phyloP scores from a whole-genome alignment of 257 asterid genomes.

The Solanum bulbocastanum region DNA sequence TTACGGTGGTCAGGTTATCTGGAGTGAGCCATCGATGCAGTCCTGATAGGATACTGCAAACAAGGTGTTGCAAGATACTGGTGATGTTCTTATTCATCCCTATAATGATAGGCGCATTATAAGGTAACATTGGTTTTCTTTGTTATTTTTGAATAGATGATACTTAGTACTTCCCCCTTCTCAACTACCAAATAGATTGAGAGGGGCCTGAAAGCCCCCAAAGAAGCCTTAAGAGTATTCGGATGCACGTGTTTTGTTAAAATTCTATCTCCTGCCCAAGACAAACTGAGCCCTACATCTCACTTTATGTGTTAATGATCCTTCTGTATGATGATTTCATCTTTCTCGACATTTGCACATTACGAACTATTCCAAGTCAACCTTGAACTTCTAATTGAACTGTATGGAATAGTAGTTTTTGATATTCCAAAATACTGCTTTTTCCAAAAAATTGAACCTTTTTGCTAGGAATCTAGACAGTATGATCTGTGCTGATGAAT shows the following conservation, averaged over 20 bases:
- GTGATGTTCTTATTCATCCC: constrained; percentile 83
- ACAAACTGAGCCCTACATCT: neutral
- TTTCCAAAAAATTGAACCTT: neutral
- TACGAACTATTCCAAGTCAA: neutral
- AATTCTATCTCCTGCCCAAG: neutral
- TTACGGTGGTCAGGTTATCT: constrained; percentile 66
- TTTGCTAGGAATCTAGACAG: neutral
- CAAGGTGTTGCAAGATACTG: constrained; percentile 63
- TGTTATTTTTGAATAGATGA: neutral
- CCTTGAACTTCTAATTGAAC: neutral
- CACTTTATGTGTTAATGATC: neutral
- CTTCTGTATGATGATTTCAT: neutral
- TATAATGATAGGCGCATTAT: constrained; percentile 71
- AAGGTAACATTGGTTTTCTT: constrained; percentile 32
- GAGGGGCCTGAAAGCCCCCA: neutral
- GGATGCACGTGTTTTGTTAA: neutral
- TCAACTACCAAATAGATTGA: neutral
- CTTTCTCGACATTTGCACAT: neutral
- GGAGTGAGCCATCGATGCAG: constrained; percentile 60
- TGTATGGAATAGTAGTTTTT: neutral
- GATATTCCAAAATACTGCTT: neutral
- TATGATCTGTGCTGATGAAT: neutral
- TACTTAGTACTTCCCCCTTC: neutral
- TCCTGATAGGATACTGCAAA: constrained; percentile 69
- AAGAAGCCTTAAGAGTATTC: neutral